A percentile compares a stretch with the other conserved stretches of the same genome.
phyloP scores from a whole-genome alignment of 495 filamentous ascomycete species.

The Xylaria acuta region DNA sequence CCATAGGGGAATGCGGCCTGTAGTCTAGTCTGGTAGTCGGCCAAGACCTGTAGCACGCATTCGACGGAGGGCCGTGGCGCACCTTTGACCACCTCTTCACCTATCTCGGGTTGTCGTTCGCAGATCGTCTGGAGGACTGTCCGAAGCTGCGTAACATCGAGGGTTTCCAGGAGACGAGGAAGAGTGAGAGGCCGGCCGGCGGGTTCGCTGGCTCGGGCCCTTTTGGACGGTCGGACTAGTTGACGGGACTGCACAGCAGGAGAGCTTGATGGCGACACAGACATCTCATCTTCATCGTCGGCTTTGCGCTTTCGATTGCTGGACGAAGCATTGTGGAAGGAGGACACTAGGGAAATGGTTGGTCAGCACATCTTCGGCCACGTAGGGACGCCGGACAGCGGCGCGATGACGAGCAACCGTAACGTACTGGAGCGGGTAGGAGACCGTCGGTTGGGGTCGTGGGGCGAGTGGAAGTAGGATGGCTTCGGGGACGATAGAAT shows the following conservation, averaged over 20 bases:
- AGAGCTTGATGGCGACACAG: slow-evolving; percentile 79
- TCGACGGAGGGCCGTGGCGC: slow-evolving; percentile 84
- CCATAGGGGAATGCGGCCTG: slow-evolving; percentile 87
- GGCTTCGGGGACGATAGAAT: slow-evolving; percentile 61
- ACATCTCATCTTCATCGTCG: slow-evolving; percentile 90
- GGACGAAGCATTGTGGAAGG: slow-evolving; percentile 57
- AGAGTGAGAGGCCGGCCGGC: slow-evolving; percentile 80
- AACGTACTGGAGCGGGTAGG: slow-evolving; percentile 72
- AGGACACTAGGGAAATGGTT: slow-evolving; percentile 54
- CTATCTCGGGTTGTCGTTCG: slow-evolving; percentile 82
- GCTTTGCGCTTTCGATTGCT: slow-evolving; percentile 83
- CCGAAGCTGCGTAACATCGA: slow-evolving; percentile 82
- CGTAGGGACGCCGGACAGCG: not conserved
- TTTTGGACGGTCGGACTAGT: slow-evolving; percentile 67
- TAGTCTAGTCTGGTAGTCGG: slow-evolving; percentile 78
- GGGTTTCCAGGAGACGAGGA: slow-evolving; percentile 85
- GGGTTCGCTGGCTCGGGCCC: slow-evolving; percentile 67
- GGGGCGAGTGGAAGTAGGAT: slow-evolving; percentile 77
- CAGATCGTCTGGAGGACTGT: slow-evolving; percentile 85
- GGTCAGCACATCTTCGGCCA: slow-evolving; percentile 31
- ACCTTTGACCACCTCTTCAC: slow-evolving; percentile 79
- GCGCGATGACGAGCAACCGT: slow-evolving; percentile 9
- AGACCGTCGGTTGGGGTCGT: slow-evolving; percentile 72
- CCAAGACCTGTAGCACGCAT: slow-evolving; percentile 78
- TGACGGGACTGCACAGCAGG: slow-evolving; percentile 71